A percentile compares a stretch with the other conserved stretches of the same genome.
These are phyloP conservation scores for Nakazawaea holstii DNA, from an alignment of 805 yeast species.

Conservation along the genomic window DNA sequence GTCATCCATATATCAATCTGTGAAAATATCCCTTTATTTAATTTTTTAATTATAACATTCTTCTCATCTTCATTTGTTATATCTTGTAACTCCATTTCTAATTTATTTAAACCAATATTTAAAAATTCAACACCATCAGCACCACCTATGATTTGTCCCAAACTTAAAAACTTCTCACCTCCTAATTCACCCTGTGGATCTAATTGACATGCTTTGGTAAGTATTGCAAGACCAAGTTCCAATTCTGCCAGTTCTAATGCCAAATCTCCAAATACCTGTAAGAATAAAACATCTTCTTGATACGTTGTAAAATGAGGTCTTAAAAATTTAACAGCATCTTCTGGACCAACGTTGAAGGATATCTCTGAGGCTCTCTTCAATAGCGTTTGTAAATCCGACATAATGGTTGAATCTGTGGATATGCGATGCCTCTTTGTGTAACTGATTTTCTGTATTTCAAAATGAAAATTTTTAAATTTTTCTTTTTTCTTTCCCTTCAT, in stretches of 20 bases:
- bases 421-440: neutral
- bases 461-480: neutral
- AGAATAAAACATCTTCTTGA: constrained; percentile 34
- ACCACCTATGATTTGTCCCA: constrained; percentile 91
- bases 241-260: constrained; percentile 76
- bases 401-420: too few relatives aligned
- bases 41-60: constrained; percentile 44
- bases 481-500: too few relatives aligned
- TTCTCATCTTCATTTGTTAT: constrained; percentile 12
- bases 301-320: constrained; percentile 30
- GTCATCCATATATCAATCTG: constrained; percentile 97
- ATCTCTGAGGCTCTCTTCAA: constrained; percentile 36
- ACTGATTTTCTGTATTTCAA: too few relatives aligned
- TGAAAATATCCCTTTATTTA: constrained; percentile 76
- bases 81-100: constrained; percentile 32
- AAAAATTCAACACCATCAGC: constrained; percentile 59
- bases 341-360: constrained; percentile 44
- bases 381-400: constrained; percentile 11
- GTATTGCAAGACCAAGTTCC: constrained; percentile 66
- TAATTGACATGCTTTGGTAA: constrained; percentile 54
- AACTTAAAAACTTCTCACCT: constrained; percentile 78
- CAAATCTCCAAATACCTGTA: constrained; percentile 68
- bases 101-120: constrained; percentile 54
- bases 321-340: constrained; percentile 45
- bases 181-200: constrained; percentile 66